Base-by-base conservation (phyloP, 495 filamentous ascomycete genomes). In the Margaritispora aquatica region DNA sequence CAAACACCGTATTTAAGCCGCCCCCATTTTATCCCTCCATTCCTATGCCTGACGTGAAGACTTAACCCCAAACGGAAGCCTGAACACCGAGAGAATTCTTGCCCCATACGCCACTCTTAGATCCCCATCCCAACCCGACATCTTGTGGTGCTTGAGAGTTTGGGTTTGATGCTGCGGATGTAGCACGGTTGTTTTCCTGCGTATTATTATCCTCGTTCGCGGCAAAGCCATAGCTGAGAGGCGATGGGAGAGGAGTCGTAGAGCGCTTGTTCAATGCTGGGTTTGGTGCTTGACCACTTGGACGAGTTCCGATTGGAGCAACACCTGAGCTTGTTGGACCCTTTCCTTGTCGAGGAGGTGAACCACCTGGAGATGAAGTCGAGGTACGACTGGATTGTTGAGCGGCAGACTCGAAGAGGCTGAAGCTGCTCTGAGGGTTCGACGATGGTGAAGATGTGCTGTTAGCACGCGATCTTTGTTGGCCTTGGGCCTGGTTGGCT, bases 251-350 rank as follows among this genome's bases (percentile, higher is more conserved):
- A 55, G 94, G 92, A 17, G 92, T 95, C 3, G 88, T 96, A 1
- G 91, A 87, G 24, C 91, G 88, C 79, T 95, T 96, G 77, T 81
- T 89, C 57, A 68, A 52, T 3, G 63, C 66, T 50, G 66, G 66
- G 70, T 91, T 93, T 11, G 75, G 68, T 61, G 85, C 82, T 48
- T 69, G 66, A 22, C 66, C 74, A 44, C 76, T 78, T 0, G 92
- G 94, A 26, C 94, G 86, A 51, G 95, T 96, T 38, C 94, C 94
- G 64, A 98, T 98, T 22, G 94, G 93, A 17, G 92, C 93, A 20
- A 97, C 90, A 20, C 83, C 77, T 29, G 84, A 78, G 46, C 83
- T 80, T 20, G 79, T 74, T 10, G 76, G 73, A 17, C 77, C 64
- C 68, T 85, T 85, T 19, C 72, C 66, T 63, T 87, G 82, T 60